These are phyloP conservation scores for Mortierella sp. DNA, from an alignment of 371 early-diverging fungal species.

Conservation along the genomic window DNA sequence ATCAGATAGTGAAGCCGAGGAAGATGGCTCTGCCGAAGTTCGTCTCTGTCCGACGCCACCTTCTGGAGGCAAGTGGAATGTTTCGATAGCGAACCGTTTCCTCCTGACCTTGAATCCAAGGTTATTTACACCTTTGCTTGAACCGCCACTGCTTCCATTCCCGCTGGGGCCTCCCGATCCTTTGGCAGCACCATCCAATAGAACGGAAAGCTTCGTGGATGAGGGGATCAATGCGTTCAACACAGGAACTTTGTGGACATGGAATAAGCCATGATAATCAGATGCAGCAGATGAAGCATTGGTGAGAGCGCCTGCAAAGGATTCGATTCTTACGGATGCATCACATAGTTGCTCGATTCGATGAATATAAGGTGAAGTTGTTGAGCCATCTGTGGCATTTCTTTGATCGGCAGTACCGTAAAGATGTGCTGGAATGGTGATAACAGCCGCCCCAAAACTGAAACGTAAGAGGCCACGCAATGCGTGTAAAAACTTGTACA, in stretches of 20 bases:
- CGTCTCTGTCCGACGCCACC: constrained; percentile 82
- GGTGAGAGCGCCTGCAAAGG: constrained; percentile 83
- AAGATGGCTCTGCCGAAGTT: constrained; percentile 57
- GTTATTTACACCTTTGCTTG: constrained; percentile 70
- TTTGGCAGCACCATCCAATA: constrained; percentile 63
- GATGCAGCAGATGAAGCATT: constrained; percentile 65
- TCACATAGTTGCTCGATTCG: constrained; percentile 88
- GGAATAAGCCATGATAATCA: constrained; percentile 91
- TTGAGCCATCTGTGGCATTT: constrained; percentile 48
- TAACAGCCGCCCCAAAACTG: constrained; percentile 81
- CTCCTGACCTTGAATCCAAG: constrained; percentile 88
- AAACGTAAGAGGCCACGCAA: constrained; percentile 83
- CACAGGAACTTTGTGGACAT: constrained; percentile 85
- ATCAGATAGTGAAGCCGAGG: constrained; percentile 27
- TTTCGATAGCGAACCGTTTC: constrained; percentile 91
- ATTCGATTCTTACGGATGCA: constrained; percentile 90
- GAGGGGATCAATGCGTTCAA: constrained; percentile 85
- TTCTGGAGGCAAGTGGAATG: constrained; percentile 94
- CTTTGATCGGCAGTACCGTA: constrained; percentile 63
- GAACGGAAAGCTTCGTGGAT: constrained; percentile 75
- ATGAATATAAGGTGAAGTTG: constrained; percentile 68
- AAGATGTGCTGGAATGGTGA: constrained; percentile 87
- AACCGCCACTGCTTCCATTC: constrained; percentile 19
- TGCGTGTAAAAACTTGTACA: constrained; percentile 80
- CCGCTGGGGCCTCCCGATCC: constrained; percentile 45